Base-by-base conservation (phyloP, 2,329 filamentous ascomycete species). In the Akanthomyces dipterigenus region DNA sequence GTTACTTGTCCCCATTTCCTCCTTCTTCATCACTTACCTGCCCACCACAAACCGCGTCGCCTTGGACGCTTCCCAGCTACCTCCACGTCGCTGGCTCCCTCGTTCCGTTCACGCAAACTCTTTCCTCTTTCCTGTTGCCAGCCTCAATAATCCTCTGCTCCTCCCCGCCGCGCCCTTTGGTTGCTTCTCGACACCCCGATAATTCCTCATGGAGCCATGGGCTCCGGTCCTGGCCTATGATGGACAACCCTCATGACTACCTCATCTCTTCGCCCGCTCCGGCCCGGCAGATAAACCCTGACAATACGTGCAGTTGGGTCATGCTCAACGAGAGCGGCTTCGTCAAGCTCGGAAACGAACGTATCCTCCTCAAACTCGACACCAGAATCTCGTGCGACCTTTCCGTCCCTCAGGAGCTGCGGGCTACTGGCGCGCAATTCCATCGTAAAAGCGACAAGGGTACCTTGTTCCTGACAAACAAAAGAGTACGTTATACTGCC, bases 261-360 rank as follows among this genome's bases (percentile, higher is more conserved):
- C 70, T 76, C 62, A 74, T 76, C 67, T 70, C 73, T 62, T 72
- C 68, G 66, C 70, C 69, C 65, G 66, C 71, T 64, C 67, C 67
- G 65, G 65, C 70, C 53, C 70, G 70, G 65, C 68, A 67, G 60
- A 70, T 73, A 62, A 75, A 82, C 71, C 77, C 81, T 85, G 76
- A 85, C 77, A 77, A 83, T 72, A 73, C 74, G 68, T 73, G 77
- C 71, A 86, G 83, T 69, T 97, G 93, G 93, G 93, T 97, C 50
- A 97, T 97, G 93, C 86, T 96, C 70, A 86, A 88, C 70, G 84
- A 88, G 70, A 80, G 82, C 67, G 86, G 88, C 63, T 95, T 96
- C 75, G 88, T 96, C 71, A 90, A 89, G 70, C 84, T 97, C 51
- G 90, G 90, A 49, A 87, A 89, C 71, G 93, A 98, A 78, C 87